Conservation (phyloP, 1,284 basidiomycete genomes). For the Erythrobasidium hasegawianum region DNA sequence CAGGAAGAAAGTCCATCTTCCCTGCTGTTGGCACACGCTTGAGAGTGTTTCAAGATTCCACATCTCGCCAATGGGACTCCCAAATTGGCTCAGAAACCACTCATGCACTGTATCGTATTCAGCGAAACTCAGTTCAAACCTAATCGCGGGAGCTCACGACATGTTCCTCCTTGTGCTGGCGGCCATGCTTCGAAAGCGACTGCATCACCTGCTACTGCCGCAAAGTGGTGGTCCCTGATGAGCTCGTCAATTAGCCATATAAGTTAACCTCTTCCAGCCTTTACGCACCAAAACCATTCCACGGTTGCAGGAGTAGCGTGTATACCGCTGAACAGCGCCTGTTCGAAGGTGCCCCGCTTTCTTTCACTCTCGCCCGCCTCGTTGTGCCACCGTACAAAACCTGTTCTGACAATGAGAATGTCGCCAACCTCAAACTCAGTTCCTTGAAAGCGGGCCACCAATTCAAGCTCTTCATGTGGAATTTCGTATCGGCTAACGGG, state of each 20-base stretch:
- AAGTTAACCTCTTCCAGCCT: background rate
- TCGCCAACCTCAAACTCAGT: slow-evolving; percentile 47
- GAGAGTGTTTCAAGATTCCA: slow-evolving; percentile 52
- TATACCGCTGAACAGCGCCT: slow-evolving; percentile 30
- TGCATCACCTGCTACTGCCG: slow-evolving; percentile 51
- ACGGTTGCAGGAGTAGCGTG: slow-evolving; percentile 20
- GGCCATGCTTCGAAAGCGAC: slow-evolving; percentile 41
- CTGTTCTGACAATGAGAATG: slow-evolving; percentile 50
- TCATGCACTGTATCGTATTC: slow-evolving; percentile 21
- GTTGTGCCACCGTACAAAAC: slow-evolving; percentile 49
- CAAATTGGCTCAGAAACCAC: slow-evolving; percentile 34
- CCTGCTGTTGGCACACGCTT: slow-evolving; percentile 44
- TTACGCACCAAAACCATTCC: slow-evolving; percentile 35
- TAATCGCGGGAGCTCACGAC: slow-evolving; percentile 2
- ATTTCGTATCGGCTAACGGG: slow-evolving; percentile 44
- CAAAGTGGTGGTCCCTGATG: slow-evolving; percentile 50
- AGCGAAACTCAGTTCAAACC: background rate
- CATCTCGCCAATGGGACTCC: slow-evolving; percentile 50
- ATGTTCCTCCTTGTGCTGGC: slow-evolving; percentile 14
- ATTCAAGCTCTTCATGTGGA: slow-evolving; percentile 47
- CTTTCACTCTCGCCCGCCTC: slow-evolving; percentile 42
- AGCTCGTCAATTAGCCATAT: background rate
- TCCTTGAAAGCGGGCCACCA: slow-evolving; percentile 45
- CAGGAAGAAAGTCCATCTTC: slow-evolving; percentile 52
- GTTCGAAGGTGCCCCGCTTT: slow-evolving; percentile 32